A percentile compares a stretch with the other conserved stretches of the same genome.
phyloP scores from a whole-genome alignment of 2,329 filamentous ascomycete genomes.

The Colletotrichum costaricense region DNA sequence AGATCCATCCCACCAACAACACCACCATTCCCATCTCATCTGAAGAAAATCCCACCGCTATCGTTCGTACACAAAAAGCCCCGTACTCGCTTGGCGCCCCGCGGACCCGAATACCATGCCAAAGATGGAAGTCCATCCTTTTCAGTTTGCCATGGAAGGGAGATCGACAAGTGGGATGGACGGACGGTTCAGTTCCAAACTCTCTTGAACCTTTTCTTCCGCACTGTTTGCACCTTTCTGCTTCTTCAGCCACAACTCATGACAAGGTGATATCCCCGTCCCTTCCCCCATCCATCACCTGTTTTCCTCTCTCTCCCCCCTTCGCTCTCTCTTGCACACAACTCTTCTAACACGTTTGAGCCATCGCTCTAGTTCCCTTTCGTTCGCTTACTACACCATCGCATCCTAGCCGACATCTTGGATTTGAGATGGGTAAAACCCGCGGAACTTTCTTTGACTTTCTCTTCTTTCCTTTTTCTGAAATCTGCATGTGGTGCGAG shows the following conservation, averaged over 20 bases:
- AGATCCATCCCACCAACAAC: background rate
- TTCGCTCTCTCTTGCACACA: background rate
- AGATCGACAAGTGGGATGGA: background rate
- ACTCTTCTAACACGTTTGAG: conserved; percentile 13
- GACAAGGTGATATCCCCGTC: conserved; percentile 10
- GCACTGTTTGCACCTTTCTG: background rate
- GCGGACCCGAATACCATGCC: background rate
- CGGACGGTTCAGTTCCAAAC: background rate
- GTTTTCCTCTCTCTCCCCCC: background rate
- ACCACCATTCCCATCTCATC: background rate
- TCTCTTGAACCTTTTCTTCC: background rate
- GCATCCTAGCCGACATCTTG: background rate
- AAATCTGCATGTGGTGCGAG: background rate
- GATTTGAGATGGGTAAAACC: background rate
- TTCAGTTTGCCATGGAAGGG: background rate
- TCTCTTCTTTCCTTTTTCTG: no score
- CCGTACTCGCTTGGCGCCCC: background rate
- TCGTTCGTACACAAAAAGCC: background rate
- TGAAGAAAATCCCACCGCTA: background rate
- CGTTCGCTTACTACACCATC: background rate
- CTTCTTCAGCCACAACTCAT: background rate
- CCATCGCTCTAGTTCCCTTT: conserved; percentile 11
- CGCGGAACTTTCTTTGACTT: conserved; percentile 4
- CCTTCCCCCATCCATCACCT: no score
- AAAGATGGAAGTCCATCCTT: conserved; percentile 2